Conservation (phyloP, 2,329 filamentous ascomycete species). For the Calonectria leucothoes region DNA sequence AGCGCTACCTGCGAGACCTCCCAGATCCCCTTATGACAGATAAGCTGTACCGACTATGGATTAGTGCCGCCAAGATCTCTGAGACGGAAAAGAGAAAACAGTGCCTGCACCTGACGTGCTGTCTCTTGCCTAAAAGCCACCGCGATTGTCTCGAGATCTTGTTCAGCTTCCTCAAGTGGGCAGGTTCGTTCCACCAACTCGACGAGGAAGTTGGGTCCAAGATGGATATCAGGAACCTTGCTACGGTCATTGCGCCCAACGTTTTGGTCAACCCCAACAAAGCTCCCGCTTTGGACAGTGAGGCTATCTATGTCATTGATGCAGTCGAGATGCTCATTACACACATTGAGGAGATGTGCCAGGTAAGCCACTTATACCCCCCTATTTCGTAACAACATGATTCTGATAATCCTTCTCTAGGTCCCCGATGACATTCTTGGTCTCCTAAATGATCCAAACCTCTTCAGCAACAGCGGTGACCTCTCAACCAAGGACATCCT, state of each 20-base stretch:
- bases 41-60: conserved; percentile 92
- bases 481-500: conserved; percentile 98
- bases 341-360: conserved; percentile 95
- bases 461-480: conserved; percentile 86
- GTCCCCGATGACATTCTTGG: conserved; percentile 92
- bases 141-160: conserved; percentile 95
- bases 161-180: conserved; percentile 97
- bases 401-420: conserved; percentile 58
- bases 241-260: conserved; percentile 97
- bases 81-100: conserved; percentile 86
- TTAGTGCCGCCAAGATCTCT: conserved; percentile 87
- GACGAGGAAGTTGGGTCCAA: conserved; percentile 98
- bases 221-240: conserved; percentile 98
- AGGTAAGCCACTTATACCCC: conserved; percentile 70
- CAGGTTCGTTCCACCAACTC: conserved; percentile 95
- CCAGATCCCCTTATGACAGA: conserved; percentile 95
- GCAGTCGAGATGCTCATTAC: conserved; percentile 92
- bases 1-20: conserved; percentile 94
- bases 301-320: conserved; percentile 93
- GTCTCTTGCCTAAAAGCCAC: conserved; percentile 90
- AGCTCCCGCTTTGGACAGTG: conserved; percentile 77
- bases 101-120: conserved; percentile 90
- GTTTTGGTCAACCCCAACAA: conserved; percentile 82
- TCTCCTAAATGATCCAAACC: conserved; percentile 83
- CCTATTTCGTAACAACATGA: not conserved